phyloP scores from a whole-genome alignment of 1,284 basidiomycete genomes.

The Pseudozyma hubeiensis region DNA sequence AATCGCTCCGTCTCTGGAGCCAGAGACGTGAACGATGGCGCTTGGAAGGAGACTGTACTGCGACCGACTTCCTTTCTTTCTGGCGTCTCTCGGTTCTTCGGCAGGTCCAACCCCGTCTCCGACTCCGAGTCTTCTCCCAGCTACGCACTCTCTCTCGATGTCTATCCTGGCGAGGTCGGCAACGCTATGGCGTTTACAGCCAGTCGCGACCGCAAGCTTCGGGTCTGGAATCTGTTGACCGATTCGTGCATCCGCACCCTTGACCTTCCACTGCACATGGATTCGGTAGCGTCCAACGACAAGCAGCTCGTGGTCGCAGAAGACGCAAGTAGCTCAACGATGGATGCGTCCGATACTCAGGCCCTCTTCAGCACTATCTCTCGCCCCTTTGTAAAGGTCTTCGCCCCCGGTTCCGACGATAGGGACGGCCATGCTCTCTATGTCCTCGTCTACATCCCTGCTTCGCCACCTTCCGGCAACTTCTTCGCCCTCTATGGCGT shows the following conservation, averaged over 20 bases:
- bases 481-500: constrained; percentile 63
- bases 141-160: constrained; percentile 53
- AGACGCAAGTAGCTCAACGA: constrained; percentile 8
- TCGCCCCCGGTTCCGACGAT: constrained; percentile 45
- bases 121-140: constrained; percentile 42
- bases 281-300: constrained; percentile 21
- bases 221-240: constrained; percentile 63
- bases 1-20: constrained; percentile 27
- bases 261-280: constrained; percentile 52
- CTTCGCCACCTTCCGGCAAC: constrained; percentile 51
- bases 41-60: constrained; percentile 55
- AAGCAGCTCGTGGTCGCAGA: constrained; percentile 35
- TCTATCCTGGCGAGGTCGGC: constrained; percentile 39
- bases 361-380: constrained; percentile 43
- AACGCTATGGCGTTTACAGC: constrained; percentile 56
- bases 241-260: constrained; percentile 62
- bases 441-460: constrained; percentile 58
- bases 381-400: constrained; percentile 47
- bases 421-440: constrained; percentile 45
- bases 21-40: constrained; percentile 31
- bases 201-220: constrained; percentile 62
- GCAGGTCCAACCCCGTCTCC: constrained; percentile 39
- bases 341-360: constrained; percentile 23
- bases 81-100: constrained; percentile 59
- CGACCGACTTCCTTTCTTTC: constrained; percentile 60